Evolutionary conservation across 176 grass and related monocot genomes (phyloP), one percentile per base, ranked within the genome.

Genomic region (Saccharum spontaneum): DNA sequence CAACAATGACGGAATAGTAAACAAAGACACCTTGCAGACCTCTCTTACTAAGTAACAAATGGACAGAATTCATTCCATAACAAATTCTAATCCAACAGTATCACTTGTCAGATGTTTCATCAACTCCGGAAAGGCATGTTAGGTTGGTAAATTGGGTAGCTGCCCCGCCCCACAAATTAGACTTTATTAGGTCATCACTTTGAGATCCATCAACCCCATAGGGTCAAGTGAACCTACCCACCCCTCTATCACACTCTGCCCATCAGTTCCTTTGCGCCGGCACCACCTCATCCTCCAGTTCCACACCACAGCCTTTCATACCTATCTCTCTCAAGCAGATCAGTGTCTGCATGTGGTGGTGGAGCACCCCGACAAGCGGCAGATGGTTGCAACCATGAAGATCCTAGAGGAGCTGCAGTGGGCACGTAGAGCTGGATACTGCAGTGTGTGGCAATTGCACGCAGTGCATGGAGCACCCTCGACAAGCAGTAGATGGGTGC

Each of bases 41-140:
- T 31, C n/a, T 39, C 50, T 86, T 86, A 61, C 18, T 45, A 79
- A n/a, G 61, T 79, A 69, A 43, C 16, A 71, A 54, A 71, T 43
- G 45, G 7, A 72, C 31, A 10, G 26, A 79, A 36, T 10, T 15
- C 40, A 41, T 65, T 15, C 9, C 26, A 59, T 34, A 41, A 34
- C 16, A 69, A 52, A 37, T 8, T 62, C 5, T 7, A 79, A 54
- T 43, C 63, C 16, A 40, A 55, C 26, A 40, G 24, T 40, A 41
- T 43, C 0, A 18, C 37, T 52, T n/a, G 26, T 5, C 8, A 31
- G 23, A 73, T 45, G 20, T 46, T 60, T 45, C 16, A 75, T 16
- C 28, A 12, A 83, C 52, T 23, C 45, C 37, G 2, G 48, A 66
- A 63, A 73, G 71, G 12, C 24, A 57, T 57, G 20, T 57, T 10